phyloP scores from a whole-genome alignment of 148 eudicot species.

The Cornus florida region DNA sequence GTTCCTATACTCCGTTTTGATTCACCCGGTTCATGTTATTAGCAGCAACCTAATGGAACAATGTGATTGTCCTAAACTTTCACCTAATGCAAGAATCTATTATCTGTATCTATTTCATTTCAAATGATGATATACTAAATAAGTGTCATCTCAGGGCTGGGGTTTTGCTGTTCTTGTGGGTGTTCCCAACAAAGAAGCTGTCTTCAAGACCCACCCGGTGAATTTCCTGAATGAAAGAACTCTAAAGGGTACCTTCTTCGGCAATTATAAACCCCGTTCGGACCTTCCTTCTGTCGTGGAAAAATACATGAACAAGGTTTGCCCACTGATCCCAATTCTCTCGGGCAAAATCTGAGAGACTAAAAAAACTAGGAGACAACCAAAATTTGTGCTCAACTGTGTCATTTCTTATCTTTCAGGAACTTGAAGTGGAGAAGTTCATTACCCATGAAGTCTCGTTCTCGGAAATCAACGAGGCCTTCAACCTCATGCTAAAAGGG shows the following conservation, averaged over 20 bases:
- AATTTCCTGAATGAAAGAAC: slow-evolving; percentile 72
- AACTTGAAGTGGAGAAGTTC: slow-evolving; percentile 57
- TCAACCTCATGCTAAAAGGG: slow-evolving; percentile 50
- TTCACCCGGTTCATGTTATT: neutral
- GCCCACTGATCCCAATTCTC: neutral
- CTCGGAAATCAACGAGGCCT: slow-evolving; percentile 61
- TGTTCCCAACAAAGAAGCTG: slow-evolving; percentile 71
- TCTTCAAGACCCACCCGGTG: slow-evolving; percentile 68
- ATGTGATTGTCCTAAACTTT: neutral
- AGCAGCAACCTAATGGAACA: too few relatives aligned
- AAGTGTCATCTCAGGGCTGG: slow-evolving; percentile 59
- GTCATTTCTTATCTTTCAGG: slow-evolving; percentile 23
- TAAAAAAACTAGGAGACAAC: neutral
- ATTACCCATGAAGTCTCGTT: slow-evolving; percentile 55
- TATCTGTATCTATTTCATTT: neutral
- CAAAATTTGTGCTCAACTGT: neutral
- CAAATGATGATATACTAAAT: neutral
- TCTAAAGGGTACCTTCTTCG: slow-evolving; percentile 82
- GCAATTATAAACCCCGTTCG: slow-evolving; percentile 73
- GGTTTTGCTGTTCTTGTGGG: slow-evolving; percentile 85
- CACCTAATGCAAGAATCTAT: neutral
- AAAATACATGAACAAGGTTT: slow-evolving; percentile 72
- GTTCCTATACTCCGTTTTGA: slow-evolving; percentile 1
- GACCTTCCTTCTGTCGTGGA: slow-evolving; percentile 72
- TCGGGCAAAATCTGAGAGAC: neutral